Evolutionary conservation across 495 filamentous ascomycete genomes (phyloP), one percentile per base, ranked within the genome.

Genomic region (Trichocladium antarcticum): DNA sequence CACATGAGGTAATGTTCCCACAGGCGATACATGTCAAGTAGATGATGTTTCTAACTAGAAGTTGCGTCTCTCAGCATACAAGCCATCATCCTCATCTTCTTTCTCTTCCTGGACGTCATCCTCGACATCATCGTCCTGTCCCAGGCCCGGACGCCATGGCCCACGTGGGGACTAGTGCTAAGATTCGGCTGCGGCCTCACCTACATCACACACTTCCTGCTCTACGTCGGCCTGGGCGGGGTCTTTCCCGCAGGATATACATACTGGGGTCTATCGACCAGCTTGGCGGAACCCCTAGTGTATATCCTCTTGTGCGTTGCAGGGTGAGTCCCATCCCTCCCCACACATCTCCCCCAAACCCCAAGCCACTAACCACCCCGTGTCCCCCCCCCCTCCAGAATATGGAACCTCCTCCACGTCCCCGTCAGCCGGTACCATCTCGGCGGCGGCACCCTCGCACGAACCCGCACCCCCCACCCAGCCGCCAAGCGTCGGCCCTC

Each of bases 61-160:
- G 31, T 10, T 17, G 22, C 3, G 12, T 1, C 41, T 5, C 34
- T 11, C 32, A 64, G 62, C 31, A 49, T 50, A 4, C 45, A 56
- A 47, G 62, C 57, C 9, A 35, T 63, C 10, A 32, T 55, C n/a
- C 45, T 65, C 7, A 42, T 64, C 53, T 37, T 55, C 31, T n/a
- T 70, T 6, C 40, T 69, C 37, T 20, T 32, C 31, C 0, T 61
- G 0, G 48, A 71, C 49, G 54, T 56, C 53, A 20, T 50, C 42
- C 36, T 64, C 16, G 44, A 73, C 59, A 29, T 69, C 57, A 7
- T 56, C 28, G 49, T 55, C 10, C 50, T 69, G 54, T 37, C 66
- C 24, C 46, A 53, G 14, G 48, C 42, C 12, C 35, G 47, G 24
- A 38, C 16, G 1, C 29, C 42, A 2, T 59, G 57, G 56, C 47